These are phyloP conservation scores for Myxozyma mucilagina DNA, from an alignment of 805 yeast genomes.

Conservation along the genomic window DNA sequence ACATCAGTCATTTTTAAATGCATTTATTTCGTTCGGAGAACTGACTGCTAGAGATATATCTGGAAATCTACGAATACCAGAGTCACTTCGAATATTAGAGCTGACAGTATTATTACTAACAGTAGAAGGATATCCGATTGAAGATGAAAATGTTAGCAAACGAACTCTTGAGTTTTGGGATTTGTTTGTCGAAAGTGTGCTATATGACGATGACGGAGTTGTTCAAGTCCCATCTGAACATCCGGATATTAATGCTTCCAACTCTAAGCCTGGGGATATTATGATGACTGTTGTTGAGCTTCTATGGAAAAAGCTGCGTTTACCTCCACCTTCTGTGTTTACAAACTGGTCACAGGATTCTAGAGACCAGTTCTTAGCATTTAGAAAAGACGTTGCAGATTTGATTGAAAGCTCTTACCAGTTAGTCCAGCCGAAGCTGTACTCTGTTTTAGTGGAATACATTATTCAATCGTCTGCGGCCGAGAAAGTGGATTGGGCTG, in stretches of 20 bases:
- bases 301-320: constrained; percentile 28
- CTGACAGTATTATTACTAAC: constrained; percentile 13
- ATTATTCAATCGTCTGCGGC: constrained; percentile 34
- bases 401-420: constrained; percentile 71
- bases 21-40: constrained; percentile 27
- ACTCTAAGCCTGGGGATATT: constrained; percentile 2
- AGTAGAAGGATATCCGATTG: constrained; percentile 25
- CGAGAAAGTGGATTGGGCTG: constrained; percentile 39
- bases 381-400: constrained; percentile 74
- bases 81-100: constrained; percentile 10
- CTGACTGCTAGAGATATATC: constrained; percentile 21
- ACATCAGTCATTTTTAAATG: constrained; percentile 26
- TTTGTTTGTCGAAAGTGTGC: constrained; percentile 22
- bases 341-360: constrained; percentile 40
- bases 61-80: background rate
- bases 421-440: constrained; percentile 56
- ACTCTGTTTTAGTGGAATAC: constrained; percentile 46
- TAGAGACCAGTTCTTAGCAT: constrained; percentile 61
- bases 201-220: constrained; percentile 16
- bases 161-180: constrained; percentile 34
- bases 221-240: background rate
- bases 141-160: constrained; percentile 22
- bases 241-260: background rate
- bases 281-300: constrained; percentile 33
- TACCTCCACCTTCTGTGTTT: constrained; percentile 13